Conservation (phyloP, 108 stramenopile species). For the Licmophora abbreviata region DNA sequence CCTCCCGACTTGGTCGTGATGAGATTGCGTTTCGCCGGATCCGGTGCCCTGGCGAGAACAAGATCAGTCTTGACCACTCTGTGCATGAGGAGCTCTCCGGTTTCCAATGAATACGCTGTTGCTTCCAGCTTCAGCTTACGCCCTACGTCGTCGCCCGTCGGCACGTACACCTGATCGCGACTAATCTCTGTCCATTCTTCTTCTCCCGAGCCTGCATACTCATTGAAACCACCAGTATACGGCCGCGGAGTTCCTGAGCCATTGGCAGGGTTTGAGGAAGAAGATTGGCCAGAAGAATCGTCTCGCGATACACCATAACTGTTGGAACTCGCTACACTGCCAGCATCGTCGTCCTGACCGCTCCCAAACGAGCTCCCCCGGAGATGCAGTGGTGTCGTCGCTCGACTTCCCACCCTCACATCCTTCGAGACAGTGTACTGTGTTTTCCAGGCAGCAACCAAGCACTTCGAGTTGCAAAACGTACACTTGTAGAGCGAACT, state of each 20-base stretch:
- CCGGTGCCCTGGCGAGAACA: constrained; percentile 69
- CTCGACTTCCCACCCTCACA: constrained; percentile 3
- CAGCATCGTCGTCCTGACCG: constrained; percentile 29
- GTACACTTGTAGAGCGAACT: constrained; percentile 71
- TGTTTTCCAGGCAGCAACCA: constrained; percentile 83
- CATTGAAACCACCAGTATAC: constrained; percentile 11
- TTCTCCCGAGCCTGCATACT: constrained; percentile 25
- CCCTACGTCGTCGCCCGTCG: constrained; percentile 67
- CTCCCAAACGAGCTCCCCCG: constrained; percentile 19
- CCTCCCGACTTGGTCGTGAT: constrained; percentile 58
- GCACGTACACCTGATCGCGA: constrained; percentile 70
- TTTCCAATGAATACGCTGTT: constrained; percentile 69
- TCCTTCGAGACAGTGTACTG: constrained; percentile 72
- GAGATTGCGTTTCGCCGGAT: constrained; percentile 71
- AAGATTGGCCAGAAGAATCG: background rate
- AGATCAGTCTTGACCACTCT: constrained; percentile 84
- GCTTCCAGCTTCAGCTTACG: constrained; percentile 78
- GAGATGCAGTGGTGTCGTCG: constrained; percentile 16
- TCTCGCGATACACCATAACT: constrained; percentile 10
- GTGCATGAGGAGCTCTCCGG: constrained; percentile 78
- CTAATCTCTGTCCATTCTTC: constrained; percentile 76
- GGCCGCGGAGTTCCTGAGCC: background rate
- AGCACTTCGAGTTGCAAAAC: constrained; percentile 85
- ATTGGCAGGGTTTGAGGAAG: background rate
- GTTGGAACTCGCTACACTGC: constrained; percentile 18